A percentile compares a stretch with the other conserved stretches of the same genome.
These are phyloP conservation scores for Pythium aristosporum DNA, from an alignment of 352 stramenopile genomes.

Conservation along the genomic window DNA sequence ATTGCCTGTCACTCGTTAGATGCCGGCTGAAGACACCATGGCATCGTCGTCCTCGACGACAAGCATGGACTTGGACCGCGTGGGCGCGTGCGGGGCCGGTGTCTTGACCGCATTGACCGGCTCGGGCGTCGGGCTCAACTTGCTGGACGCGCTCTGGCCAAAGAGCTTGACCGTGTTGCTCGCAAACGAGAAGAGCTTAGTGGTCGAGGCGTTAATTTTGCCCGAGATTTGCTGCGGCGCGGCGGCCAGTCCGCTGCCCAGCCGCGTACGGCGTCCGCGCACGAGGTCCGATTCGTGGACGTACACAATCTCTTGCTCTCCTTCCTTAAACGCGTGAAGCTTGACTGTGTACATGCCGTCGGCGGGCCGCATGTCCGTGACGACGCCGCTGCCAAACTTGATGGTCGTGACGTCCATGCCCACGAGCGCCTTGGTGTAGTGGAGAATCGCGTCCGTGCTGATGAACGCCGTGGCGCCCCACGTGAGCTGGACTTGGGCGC, in stretches of 20 bases:
- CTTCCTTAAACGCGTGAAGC: conserved; percentile 37
- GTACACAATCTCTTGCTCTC: conserved; percentile 63
- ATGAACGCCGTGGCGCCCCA: conserved; percentile 62
- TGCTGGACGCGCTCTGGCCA: conserved; percentile 1
- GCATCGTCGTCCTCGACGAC: conserved; percentile 24
- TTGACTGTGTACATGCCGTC: conserved; percentile 82
- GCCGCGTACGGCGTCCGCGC: conserved; percentile 20
- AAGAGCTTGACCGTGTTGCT: conserved; percentile 27
- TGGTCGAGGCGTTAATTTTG: conserved; percentile 35
- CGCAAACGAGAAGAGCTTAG: conserved; percentile 28
- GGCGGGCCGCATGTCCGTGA: conserved; percentile 57
- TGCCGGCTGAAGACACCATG: conserved; percentile 23
- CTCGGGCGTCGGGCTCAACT: background rate
- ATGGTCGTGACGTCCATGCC: conserved; percentile 70
- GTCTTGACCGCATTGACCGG: background rate
- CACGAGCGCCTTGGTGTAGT: conserved; percentile 69
- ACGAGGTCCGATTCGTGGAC: conserved; percentile 71
- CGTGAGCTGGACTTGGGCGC: conserved; percentile 61
- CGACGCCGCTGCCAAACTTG: conserved; percentile 63
- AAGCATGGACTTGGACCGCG: conserved; percentile 18
- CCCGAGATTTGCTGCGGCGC: conserved; percentile 45
- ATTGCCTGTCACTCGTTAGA: conserved; percentile 14
- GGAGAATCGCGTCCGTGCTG: conserved; percentile 56
- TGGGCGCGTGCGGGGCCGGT: background rate
- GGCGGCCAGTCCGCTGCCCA: conserved; percentile 42